These are phyloP conservation scores for Lepidium aucheri DNA, from an alignment of 345 rosid species.

Conservation along the genomic window DNA sequence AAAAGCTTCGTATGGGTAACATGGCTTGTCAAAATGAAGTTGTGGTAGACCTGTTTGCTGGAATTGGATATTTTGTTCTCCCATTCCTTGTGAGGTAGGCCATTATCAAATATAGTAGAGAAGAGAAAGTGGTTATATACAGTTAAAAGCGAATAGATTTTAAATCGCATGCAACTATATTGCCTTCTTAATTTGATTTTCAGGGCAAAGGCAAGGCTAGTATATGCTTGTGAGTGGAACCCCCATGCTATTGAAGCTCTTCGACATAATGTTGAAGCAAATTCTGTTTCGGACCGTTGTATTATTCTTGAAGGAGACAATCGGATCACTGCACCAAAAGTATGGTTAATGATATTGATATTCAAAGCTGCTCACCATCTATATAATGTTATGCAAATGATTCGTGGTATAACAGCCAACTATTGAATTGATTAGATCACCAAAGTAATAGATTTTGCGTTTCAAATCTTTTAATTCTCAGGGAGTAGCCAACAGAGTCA, in stretches of 20 bases:
- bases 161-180: neutral
- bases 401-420: neutral
- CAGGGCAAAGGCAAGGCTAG: conserved; percentile 82
- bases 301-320: conserved; percentile 85
- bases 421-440: neutral
- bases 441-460: neutral
- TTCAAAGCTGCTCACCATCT: neutral
- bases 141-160: neutral
- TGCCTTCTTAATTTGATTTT: conserved; percentile 11
- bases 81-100: conserved; percentile 89
- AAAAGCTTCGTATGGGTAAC: conserved; percentile 81
- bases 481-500: conserved; percentile 89
- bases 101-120: neutral
- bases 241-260: conserved; percentile 84
- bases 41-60: conserved; percentile 85
- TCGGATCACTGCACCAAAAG: conserved; percentile 63
- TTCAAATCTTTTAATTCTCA: conserved; percentile 20
- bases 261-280: conserved; percentile 51
- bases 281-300: conserved; percentile 71
- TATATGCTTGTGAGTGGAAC: conserved; percentile 97
- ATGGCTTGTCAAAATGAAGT: conserved; percentile 57
- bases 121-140: neutral
- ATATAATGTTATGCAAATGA: neutral
- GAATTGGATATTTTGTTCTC: conserved; percentile 81
- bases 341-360: conserved; percentile 18